Evolutionary conservation across 768 basidiomycete species (phyloP), one percentile per base, ranked within the genome.

Genomic region (Boletus reticulatus): DNA sequence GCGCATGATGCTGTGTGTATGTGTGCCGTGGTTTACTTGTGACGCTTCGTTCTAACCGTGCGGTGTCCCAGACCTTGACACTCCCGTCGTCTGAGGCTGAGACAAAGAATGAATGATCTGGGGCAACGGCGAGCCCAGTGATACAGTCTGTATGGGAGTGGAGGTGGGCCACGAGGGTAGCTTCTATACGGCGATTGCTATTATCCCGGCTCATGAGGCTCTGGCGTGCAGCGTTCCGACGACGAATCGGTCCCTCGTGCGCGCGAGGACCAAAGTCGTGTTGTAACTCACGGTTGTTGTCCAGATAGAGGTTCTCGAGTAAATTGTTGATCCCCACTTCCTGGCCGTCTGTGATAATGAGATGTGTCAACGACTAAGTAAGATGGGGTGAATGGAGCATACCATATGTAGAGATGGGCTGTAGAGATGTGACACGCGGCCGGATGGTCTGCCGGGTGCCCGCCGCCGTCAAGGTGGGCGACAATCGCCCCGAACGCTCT

Each of bases 31-130:
- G 84, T 75, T 92, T 92, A 67, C 89, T 88, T 20, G 94, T 92
- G 17, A 97, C 92, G 70, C 94, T 98, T 53, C 95, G 81, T 67
- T 98, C 96, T 43, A 98, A 78, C n/a, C 94, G 79, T 9, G 92
- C 89, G 2, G 94, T 89, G 60, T 93, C 89, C 94, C 94, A 97
- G 41, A 91, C 80, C 69, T 94, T 95, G 66, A 95, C 85, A 0
- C 91, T 94, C 75, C 91, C 92, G 71, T 98, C 96, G 58, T 98
- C 87, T 1, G 94, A 96, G 37, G 90, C 85, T 0, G 96, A 92
- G 4, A 95, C 85, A 61, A 99, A 98, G 78, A 97, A 99, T 68
- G 87, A 75, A 63, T 97, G 93, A 65, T 98, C 97, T 3, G 96
- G 95, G 1, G 96, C 87, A 22, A 94, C 90, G 2, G 88, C 88